Conservation (phyloP, 768 basidiomycete genomes). For the Russula compacta region DNA sequence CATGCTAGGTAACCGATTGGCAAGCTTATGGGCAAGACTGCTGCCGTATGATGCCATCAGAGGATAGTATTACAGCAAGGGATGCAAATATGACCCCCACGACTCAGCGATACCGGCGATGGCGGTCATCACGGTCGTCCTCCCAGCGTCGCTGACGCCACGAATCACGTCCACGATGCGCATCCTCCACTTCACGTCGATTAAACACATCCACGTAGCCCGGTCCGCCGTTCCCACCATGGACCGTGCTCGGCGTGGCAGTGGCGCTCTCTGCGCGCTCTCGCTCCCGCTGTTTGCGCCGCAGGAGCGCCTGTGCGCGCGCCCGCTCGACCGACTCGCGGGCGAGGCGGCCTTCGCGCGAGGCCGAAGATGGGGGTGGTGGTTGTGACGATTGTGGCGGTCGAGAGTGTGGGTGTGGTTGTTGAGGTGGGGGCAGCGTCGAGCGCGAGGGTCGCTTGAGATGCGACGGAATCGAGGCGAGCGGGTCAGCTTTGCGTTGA, state of each 20-base stretch:
- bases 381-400: slow-evolving; percentile 19
- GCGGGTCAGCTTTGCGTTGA: slow-evolving; percentile 60
- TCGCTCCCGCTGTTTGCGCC: slow-evolving; percentile 54
- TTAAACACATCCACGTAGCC: slow-evolving; percentile 67
- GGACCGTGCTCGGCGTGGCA: slow-evolving; percentile 64
- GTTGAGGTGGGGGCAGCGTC: background rate
- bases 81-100: background rate
- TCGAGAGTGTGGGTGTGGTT: slow-evolving; percentile 16
- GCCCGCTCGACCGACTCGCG: slow-evolving; percentile 70
- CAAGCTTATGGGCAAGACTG: too few species aligned
- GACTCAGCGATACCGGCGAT: slow-evolving; percentile 1
- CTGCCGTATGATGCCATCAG: too few species aligned
- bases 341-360: slow-evolving; percentile 45
- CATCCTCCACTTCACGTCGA: slow-evolving; percentile 60
- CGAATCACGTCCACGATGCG: slow-evolving; percentile 41
- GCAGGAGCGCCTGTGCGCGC: slow-evolving; percentile 64
- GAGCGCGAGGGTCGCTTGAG: slow-evolving; percentile 36
- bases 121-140: background rate
- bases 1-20: background rate
- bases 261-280: slow-evolving; percentile 53
- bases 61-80: background rate
- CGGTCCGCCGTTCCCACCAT: slow-evolving; percentile 24
- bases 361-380: slow-evolving; percentile 17
- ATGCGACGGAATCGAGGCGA: slow-evolving; percentile 63
- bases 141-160: slow-evolving; percentile 23